Conservation (phyloP, 176 grass and related monocot genomes). For the Aegilops speltoides region DNA sequence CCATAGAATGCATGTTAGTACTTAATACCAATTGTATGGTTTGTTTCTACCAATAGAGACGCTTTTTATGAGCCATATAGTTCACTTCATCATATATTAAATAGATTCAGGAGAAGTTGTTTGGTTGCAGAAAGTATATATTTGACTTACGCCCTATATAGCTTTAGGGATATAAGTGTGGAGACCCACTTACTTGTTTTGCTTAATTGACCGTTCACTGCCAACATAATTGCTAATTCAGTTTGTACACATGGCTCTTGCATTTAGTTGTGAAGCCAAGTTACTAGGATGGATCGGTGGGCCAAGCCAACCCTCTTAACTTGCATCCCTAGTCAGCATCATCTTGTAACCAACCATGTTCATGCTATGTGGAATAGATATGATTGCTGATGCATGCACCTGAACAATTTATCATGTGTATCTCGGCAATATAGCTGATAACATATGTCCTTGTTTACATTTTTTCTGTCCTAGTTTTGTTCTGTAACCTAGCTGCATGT, state of each 20-base stretch:
- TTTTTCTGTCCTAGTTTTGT: neutral
- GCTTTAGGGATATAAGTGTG: neutral
- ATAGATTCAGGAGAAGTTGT: neutral
- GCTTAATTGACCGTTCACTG: neutral
- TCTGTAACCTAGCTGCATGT: neutral
- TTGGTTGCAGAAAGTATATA: conserved; percentile 8
- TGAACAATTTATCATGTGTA: neutral
- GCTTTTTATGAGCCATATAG: neutral
- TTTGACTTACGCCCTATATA: neutral
- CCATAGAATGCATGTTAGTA: conserved; percentile 1
- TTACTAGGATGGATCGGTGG: neutral
- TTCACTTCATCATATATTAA: neutral
- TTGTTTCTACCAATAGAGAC: conserved; percentile 15
- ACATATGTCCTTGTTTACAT: neutral
- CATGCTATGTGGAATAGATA: neutral
- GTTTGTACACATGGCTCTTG: neutral
- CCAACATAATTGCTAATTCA: neutral
- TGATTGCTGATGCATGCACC: neutral
- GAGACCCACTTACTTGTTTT: neutral
- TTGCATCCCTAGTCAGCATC: neutral
- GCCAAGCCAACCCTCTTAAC: neutral
- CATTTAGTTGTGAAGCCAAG: neutral
- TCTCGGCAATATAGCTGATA: neutral
- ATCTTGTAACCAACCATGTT: neutral
- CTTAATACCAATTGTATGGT: neutral